Evolutionary conservation across 2,329 filamentous ascomycete species (phyloP).

Genomic region (Colletotrichum nymphaeae): DNA sequence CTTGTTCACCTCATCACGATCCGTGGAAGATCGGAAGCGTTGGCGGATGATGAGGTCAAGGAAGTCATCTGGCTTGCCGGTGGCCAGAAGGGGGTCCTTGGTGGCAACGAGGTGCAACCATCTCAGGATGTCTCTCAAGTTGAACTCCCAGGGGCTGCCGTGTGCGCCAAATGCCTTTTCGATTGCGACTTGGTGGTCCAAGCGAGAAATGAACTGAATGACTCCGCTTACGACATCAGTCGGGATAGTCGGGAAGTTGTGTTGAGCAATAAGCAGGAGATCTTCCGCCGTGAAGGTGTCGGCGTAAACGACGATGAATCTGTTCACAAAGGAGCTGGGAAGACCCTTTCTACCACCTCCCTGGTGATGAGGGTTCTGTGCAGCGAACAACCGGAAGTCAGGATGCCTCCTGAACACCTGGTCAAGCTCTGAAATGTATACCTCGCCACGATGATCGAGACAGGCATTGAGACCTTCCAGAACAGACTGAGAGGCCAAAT

Average conservation of each 20-base stretch:
- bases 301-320: conserved; percentile 97
- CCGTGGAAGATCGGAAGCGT: conserved; percentile 80
- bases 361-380: conserved; percentile 97
- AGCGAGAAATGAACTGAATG: conserved; percentile 82
- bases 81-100: conserved; percentile 68
- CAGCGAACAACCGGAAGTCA: conserved; percentile 93
- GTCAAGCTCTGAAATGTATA: conserved; percentile 94
- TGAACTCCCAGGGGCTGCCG: conserved; percentile 94
- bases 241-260: conserved; percentile 76
- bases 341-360: conserved; percentile 95
- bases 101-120: conserved; percentile 83
- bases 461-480: conserved; percentile 97
- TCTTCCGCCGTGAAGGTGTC: conserved; percentile 88
- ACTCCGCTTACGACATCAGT: conserved; percentile 71
- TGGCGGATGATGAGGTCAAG: conserved; percentile 86
- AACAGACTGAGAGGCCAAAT: conserved; percentile 95
- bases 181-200: conserved; percentile 78
- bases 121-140: conserved; percentile 87
- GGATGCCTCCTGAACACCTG: conserved; percentile 92
- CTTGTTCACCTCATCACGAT: conserved; percentile 72
- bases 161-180: conserved; percentile 69
- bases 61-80: conserved; percentile 76
- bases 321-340: conserved; percentile 95
- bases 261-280: conserved; percentile 82
- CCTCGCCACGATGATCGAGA: conserved; percentile 94